phyloP scores from a whole-genome alignment of 2,329 filamentous ascomycete genomes.

The Trichophyton schoenleinii region DNA sequence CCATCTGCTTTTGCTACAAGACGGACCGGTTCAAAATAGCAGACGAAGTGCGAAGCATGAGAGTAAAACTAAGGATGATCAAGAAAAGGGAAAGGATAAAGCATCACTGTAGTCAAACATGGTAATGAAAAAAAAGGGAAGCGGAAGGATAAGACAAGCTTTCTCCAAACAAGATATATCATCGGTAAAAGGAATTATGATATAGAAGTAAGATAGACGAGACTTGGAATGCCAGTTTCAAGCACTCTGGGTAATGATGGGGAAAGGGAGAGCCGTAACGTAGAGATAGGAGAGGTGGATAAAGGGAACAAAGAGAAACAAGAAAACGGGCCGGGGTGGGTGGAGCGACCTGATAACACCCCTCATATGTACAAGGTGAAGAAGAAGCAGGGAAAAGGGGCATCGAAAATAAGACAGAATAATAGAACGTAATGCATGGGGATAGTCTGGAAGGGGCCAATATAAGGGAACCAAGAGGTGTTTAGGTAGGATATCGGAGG shows the following conservation, averaged over 20 bases:
- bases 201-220: background rate
- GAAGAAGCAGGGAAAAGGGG: background rate
- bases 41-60: background rate
- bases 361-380: slow-evolving; percentile 2
- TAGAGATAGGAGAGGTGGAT: background rate
- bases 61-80: background rate
- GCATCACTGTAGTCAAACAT: background rate
- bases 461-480: background rate
- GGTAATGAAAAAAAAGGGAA: background rate
- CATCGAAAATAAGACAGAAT: background rate
- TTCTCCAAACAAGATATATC: background rate
- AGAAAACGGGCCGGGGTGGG: background rate
- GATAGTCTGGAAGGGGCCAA: background rate
- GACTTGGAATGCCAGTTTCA: slow-evolving; percentile 1
- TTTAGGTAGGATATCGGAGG: background rate
- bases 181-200: background rate
- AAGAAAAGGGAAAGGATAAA: background rate
- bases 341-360: background rate
- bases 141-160: background rate
- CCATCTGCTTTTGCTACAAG: background rate
- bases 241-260: background rate
- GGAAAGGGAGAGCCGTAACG: background rate
- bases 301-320: background rate
- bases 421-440: background rate
- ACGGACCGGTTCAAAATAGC: background rate